Evolutionary conservation across 345 rosid species (phyloP).

Genomic region (Linum lewisii): DNA sequence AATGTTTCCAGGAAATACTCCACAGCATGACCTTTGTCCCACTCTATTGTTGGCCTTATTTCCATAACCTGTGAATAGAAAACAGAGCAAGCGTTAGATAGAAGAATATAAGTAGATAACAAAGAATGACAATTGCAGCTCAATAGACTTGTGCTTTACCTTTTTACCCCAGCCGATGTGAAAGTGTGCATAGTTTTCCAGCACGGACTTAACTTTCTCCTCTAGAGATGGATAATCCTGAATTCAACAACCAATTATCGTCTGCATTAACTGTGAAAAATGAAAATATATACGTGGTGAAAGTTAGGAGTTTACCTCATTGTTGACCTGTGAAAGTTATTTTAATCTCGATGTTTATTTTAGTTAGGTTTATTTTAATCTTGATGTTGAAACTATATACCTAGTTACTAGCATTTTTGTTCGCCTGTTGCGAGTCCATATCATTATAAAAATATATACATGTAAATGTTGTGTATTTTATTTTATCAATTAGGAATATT

Average conservation of each 20-base stretch:
- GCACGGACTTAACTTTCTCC: constrained; percentile 30
- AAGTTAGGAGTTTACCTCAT: constrained; percentile 27
- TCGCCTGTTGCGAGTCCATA: too few relatives aligned
- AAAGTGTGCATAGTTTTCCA: constrained; percentile 29
- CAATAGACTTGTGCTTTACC: constrained; percentile 16
- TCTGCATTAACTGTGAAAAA: too few relatives aligned
- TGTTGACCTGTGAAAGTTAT: constrained; percentile 24
- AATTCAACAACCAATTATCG: background rate
- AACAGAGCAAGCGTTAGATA: background rate
- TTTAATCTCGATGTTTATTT: too few relatives aligned
- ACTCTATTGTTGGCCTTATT: constrained; percentile 40
- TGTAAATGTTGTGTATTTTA: too few relatives aligned
- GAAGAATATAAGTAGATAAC: too few relatives aligned
- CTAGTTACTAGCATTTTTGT: too few relatives aligned
- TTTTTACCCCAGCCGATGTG: constrained; percentile 33
- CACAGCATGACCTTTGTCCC: constrained; percentile 52
- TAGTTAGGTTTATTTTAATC: too few relatives aligned
- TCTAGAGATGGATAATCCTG: constrained; percentile 26
- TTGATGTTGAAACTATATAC: too few relatives aligned
- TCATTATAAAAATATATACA: too few relatives aligned
- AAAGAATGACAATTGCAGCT: background rate
- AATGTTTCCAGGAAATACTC: constrained; percentile 43
- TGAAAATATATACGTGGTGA: too few relatives aligned
- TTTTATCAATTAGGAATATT: too few relatives aligned
- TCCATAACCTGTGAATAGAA: constrained; percentile 32